phyloP scores from a whole-genome alignment of 176 grass and related monocot genomes.

The Triticum aestivum region IWGSC_CS_RefSeq_v2.1 NC_057797.1:173891902-173892401 shows the following conservation, averaged over 20 bases:
- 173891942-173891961: too few species aligned
- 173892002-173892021: neutral
- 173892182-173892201: neutral
- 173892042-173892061: neutral
- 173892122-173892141: constrained; percentile 18
- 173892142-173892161: neutral
- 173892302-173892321: neutral
- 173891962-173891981: neutral
- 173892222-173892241: neutral
- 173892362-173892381: neutral
- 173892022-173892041: neutral
- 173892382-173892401: too few species aligned
- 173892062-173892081: neutral
- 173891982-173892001: neutral
- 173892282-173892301: neutral
- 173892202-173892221: neutral
- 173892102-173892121: neutral
- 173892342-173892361: neutral
- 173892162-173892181: constrained; percentile 20
- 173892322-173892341: neutral
- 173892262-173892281: neutral
- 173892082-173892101: neutral
- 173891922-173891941: too few species aligned
- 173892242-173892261: neutral
- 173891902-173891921: too few species aligned